These are phyloP conservation scores for Exophiala aquamarina DNA, from an alignment of 2,329 filamentous ascomycete genomes.

Conservation along the genomic window DNA sequence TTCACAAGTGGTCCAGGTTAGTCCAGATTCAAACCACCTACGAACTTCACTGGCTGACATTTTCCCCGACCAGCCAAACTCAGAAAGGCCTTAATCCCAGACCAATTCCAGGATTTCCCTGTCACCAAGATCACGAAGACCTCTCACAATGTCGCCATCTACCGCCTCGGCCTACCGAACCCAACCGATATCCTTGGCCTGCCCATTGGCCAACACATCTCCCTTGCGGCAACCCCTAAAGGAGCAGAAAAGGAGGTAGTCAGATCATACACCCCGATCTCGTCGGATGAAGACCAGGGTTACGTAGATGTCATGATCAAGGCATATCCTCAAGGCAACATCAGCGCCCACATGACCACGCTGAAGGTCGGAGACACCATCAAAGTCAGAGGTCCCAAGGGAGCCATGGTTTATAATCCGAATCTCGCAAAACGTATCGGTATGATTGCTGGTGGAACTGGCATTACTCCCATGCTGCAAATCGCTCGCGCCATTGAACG, in stretches of 20 bases:
- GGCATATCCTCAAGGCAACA: constrained; percentile 95
- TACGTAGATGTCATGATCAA: constrained; percentile 98
- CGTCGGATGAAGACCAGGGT: constrained; percentile 82
- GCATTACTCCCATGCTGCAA: constrained; percentile 98
- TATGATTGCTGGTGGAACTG: constrained; percentile 97
- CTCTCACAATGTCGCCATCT: constrained; percentile 98
- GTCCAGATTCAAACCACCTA: not conserved
- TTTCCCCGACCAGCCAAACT: constrained; percentile 54
- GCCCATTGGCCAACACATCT: constrained; percentile 98
- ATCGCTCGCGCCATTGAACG: constrained; percentile 87
- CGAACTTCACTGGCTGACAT: constrained; percentile 2
- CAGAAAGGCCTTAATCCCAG: constrained; percentile 82
- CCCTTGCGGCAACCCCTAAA: constrained; percentile 78
- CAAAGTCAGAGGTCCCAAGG: constrained; percentile 91
- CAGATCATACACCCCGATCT: constrained; percentile 89
- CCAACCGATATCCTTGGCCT: constrained; percentile 83
- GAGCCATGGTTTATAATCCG: constrained; percentile 93
- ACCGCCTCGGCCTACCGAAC: constrained; percentile 84
- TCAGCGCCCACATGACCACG: constrained; percentile 86
- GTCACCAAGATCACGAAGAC: constrained; percentile 93
- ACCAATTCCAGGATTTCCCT: constrained; percentile 85
- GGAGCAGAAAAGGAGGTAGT: constrained; percentile 80
- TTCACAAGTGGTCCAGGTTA: constrained; percentile 59
- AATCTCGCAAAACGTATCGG: constrained; percentile 96
- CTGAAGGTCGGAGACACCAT: constrained; percentile 83